Base-by-base conservation (phyloP, 257 asterid species). In the Verbena officinalis region DNA sequence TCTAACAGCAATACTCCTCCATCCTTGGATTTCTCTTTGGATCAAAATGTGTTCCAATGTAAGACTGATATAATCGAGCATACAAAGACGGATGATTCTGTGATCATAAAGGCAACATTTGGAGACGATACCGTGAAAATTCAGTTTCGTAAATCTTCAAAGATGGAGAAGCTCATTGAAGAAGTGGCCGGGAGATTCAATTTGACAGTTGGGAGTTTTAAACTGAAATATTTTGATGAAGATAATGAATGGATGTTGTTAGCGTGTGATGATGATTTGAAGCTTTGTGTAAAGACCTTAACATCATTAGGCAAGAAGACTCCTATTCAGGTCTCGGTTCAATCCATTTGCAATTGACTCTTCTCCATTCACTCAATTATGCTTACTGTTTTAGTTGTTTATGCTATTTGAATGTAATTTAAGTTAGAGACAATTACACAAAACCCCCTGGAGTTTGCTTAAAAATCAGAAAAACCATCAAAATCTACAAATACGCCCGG, bases 161-260 rank as follows among this genome's bases (percentile, higher is more conserved):
- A 61, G 33, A 2, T 45, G 30, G 21, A 11, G 0, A 52, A 66
- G 38, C 48, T 73, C 16, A 12, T 50, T 9, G 52, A 62, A 60
- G 55, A 76, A 75, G 72, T 73, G 9, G 49, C 59, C 4, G 36
- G 33, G 40, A 63, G 69, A 9, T 19, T 75, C 5, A 62, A 68
- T 0, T 30, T 80, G n/a, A 11, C 19, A 55, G 8, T 27, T 1
- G 71, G 70, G 21, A 59, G 24, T 42, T 73, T 67, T 46, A 27
- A 50, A 10, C 36, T 77, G 27, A 63, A 55, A 68, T 77, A 67
- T 11, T 2, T 30, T 46, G 72, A 80, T 61, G 71, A 46, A 61
- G 71, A 66, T 4, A 4, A 63, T 13, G 60, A 69, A 1, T 38
- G 17, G 15, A 60, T 69, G 57, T 42, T 69, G 3, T 49, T 59